phyloP scores from a whole-genome alignment of 2,329 filamentous ascomycete genomes.

The Monosporascus ibericus region DNA sequence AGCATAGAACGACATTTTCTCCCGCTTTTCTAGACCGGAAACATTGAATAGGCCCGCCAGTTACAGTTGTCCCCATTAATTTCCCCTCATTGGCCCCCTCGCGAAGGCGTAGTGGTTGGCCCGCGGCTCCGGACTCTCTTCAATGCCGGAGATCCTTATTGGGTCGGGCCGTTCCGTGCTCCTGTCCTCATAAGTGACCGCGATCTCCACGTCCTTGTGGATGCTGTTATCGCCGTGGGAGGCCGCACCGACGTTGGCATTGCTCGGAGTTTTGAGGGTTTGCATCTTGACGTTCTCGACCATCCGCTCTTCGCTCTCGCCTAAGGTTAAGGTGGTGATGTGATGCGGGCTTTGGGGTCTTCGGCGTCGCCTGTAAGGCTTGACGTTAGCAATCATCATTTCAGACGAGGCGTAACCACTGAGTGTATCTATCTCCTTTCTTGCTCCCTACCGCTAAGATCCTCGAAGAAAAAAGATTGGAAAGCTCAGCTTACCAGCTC shows the following conservation, averaged over 20 bases:
- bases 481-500: conserved; percentile 13
- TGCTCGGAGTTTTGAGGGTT: conserved; percentile 21
- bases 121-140: conserved; percentile 11
- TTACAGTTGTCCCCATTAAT: not conserved
- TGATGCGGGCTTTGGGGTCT: conserved; percentile 27
- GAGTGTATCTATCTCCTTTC: no score
- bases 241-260: conserved; percentile 6
- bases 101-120: conserved; percentile 12
- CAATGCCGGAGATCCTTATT: conserved; percentile 5
- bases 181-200: conserved; percentile 8
- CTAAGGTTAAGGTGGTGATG: conserved; percentile 33
- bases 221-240: conserved; percentile 30
- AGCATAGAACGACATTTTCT: no score
- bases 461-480: no score
- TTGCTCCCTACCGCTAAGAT: no score
- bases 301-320: conserved; percentile 37
- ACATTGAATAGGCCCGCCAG: not conserved
- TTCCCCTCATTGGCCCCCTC: conserved; percentile 7
- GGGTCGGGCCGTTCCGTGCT: conserved; percentile 3
- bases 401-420: no score
- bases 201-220: conserved; percentile 34
- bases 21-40: no score
- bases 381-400: not conserved
- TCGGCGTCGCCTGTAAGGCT: conserved; percentile 15
- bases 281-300: conserved; percentile 37